Conservation (phyloP, 1,284 basidiomycete species). For the Trichosporon coremiiforme region DNA sequence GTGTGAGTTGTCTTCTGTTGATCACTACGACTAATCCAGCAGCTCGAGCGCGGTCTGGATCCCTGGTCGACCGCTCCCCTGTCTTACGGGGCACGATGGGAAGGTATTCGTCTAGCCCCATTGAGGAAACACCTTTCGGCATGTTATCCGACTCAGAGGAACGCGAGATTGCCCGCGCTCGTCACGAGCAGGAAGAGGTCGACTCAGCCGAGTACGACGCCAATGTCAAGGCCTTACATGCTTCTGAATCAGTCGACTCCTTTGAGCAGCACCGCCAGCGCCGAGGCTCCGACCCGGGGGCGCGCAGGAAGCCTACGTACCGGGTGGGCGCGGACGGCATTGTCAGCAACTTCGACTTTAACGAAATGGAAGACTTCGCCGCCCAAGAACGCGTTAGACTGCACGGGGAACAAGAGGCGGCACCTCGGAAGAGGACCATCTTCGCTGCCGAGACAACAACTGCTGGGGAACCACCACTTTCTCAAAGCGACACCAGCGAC, state of each 20-base stretch:
- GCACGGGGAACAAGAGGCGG: constrained; percentile 57
- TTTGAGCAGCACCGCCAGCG: constrained; percentile 14
- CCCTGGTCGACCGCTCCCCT: constrained; percentile 37
- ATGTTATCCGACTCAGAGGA: constrained; percentile 56
- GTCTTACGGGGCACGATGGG: constrained; percentile 37
- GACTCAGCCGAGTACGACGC: constrained; percentile 23
- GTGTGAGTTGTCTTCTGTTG: constrained; percentile 40
- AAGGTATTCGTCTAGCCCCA: constrained; percentile 46
- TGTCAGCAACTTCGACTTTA: constrained; percentile 69
- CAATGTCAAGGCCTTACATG: constrained; percentile 26
- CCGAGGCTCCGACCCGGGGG: constrained; percentile 1
- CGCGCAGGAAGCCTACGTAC: constrained; percentile 7
- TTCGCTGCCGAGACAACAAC: background rate
- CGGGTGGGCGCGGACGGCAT: constrained; percentile 2
- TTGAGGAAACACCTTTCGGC: constrained; percentile 53
- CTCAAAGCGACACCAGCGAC: constrained; percentile 12
- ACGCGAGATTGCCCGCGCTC: constrained; percentile 52
- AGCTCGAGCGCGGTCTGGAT: constrained; percentile 54
- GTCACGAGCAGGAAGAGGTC: constrained; percentile 27
- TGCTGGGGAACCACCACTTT: background rate
- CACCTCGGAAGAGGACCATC: constrained; percentile 10
- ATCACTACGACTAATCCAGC: background rate
- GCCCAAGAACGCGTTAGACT: constrained; percentile 64
- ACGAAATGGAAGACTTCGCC: constrained; percentile 77
- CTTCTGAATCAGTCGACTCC: constrained; percentile 27